Percentiles rank a stretch among this genome's conserved stretches.
These are phyloP conservation scores for Xerocomellus dryophilus DNA, from an alignment of 768 basidiomycete species.

Conservation along the genomic window DNA sequence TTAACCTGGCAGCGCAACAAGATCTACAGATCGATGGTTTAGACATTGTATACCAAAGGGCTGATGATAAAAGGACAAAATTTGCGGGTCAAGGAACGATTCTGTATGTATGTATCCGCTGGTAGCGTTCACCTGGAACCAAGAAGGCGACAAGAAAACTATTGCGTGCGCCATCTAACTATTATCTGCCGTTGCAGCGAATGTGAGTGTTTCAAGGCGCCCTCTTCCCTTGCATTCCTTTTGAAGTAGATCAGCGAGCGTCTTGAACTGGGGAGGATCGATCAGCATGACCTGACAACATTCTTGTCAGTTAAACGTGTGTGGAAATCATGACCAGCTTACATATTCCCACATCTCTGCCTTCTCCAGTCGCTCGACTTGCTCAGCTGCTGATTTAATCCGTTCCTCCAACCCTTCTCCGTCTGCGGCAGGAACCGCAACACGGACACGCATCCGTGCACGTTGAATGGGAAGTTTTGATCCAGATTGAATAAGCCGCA, in stretches of 20 bases:
- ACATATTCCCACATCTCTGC: slow-evolving; percentile 86
- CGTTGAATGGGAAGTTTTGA: slow-evolving; percentile 91
- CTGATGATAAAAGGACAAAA: background rate
- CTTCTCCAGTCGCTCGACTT: slow-evolving; percentile 79
- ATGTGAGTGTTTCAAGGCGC: slow-evolving; percentile 77
- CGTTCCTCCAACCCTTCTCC: slow-evolving; percentile 67
- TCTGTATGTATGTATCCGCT: background rate
- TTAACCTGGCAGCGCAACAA: background rate
- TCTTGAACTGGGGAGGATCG: slow-evolving; percentile 87
- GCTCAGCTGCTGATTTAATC: slow-evolving; percentile 71
- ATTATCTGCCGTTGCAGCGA: slow-evolving; percentile 55
- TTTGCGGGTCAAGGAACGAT: background rate
- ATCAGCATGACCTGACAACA: slow-evolving; percentile 78
- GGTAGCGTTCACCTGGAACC: background rate
- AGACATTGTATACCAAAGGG: background rate
- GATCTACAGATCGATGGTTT: background rate
- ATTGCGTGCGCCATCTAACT: slow-evolving; percentile 6
- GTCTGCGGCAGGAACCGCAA: slow-evolving; percentile 67
- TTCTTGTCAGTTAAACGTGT: slow-evolving; percentile 9
- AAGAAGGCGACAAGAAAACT: too few species aligned
- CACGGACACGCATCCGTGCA: slow-evolving; percentile 87
- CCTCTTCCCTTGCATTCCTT: slow-evolving; percentile 89
- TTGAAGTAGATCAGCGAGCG: slow-evolving; percentile 85
- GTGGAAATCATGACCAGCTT: slow-evolving; percentile 31
- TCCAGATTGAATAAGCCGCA: slow-evolving; percentile 76